Conservation (phyloP, 2,329 filamentous ascomycete species). For the Cladosporium sp. region DNA sequence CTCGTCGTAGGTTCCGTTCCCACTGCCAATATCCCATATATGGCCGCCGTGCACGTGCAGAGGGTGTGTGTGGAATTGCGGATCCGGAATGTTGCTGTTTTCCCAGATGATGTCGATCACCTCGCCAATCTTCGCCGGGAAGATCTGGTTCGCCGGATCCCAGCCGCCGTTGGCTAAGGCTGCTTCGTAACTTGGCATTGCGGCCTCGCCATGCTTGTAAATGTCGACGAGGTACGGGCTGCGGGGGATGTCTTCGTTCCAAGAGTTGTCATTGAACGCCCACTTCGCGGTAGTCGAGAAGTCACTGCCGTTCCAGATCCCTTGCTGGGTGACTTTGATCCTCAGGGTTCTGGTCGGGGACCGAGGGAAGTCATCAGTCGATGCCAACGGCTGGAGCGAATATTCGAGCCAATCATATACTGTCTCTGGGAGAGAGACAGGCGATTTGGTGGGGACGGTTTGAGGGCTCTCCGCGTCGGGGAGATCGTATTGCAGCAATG, state of each 20-base stretch:
- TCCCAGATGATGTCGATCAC: slow-evolving; percentile 45
- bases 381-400: slow-evolving; percentile 31
- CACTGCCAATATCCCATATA: slow-evolving; percentile 51
- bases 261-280: slow-evolving; percentile 20
- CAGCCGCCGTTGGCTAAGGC: slow-evolving; percentile 50
- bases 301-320: slow-evolving; percentile 10
- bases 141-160: slow-evolving; percentile 49
- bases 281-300: slow-evolving; percentile 14
- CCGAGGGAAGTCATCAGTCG: not conserved
- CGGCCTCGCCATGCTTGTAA: slow-evolving; percentile 44
- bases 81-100: not conserved
- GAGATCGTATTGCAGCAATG: not conserved
- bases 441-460: not conserved
- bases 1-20: slow-evolving; percentile 51
- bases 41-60: slow-evolving; percentile 55
- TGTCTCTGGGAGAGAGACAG: not conserved
- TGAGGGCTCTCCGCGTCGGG: not conserved
- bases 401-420: slow-evolving; percentile 36
- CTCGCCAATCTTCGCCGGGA: slow-evolving; percentile 53
- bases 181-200: slow-evolving; percentile 50
- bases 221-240: slow-evolving; percentile 51
- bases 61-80: slow-evolving; percentile 36
- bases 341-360: not conserved
- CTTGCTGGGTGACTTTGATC: not conserved
- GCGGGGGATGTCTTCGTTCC: slow-evolving; percentile 20